Conservation (phyloP, 192 early-diverging fungal genomes). For the Martensiomyces pterosporus region DNA sequence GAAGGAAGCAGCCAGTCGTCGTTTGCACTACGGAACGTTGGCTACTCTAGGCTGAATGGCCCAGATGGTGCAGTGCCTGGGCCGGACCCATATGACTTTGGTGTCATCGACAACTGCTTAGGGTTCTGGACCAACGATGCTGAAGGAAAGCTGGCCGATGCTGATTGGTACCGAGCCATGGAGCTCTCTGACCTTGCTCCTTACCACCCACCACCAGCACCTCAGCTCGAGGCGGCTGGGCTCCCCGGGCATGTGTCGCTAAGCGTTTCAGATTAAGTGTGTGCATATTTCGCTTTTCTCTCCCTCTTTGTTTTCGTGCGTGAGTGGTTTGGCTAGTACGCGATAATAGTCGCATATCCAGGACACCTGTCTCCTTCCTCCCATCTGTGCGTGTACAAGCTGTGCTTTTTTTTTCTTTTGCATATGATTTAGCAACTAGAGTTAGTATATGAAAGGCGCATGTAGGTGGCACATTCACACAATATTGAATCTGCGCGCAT, state of each 20-base stretch:
- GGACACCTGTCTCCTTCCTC: too few species aligned
- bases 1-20: conserved; percentile 9
- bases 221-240: conserved; percentile 17
- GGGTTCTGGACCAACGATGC: conserved; percentile 74
- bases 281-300: too few species aligned
- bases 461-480: too few species aligned
- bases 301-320: too few species aligned
- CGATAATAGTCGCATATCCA: too few species aligned
- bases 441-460: too few species aligned
- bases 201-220: conserved; percentile 27
- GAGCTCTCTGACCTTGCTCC: conserved; percentile 32
- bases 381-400: too few species aligned
- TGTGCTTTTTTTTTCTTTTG: too few species aligned
- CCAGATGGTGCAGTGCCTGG: conserved; percentile 10
- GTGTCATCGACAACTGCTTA: conserved; percentile 71
- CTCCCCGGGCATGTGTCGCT: conserved; percentile 18
- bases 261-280: conserved; percentile 1
- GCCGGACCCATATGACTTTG: conserved; percentile 77
- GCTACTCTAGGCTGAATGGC: conserved; percentile 12
- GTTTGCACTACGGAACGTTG: conserved; percentile 28
- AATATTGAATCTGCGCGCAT: too few species aligned
- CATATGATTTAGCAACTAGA: too few species aligned
- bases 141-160: conserved; percentile 54
- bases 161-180: conserved; percentile 58
- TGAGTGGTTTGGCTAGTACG: too few species aligned